These are phyloP conservation scores for Exophiala oligosperma DNA, from an alignment of 2,329 filamentous ascomycete genomes.

Conservation along the genomic window DNA sequence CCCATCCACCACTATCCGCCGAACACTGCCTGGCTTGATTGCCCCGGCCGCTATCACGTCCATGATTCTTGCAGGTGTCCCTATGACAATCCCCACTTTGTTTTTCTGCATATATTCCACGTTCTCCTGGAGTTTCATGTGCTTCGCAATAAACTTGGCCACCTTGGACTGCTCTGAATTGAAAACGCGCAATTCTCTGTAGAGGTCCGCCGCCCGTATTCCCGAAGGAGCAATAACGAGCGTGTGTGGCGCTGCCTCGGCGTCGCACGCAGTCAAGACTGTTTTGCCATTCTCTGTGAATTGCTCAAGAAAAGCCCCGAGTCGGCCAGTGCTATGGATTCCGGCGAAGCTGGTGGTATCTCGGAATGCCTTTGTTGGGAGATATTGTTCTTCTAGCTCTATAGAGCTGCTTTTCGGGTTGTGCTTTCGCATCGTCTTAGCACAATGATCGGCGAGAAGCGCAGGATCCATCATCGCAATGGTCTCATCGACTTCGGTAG, in stretches of 20 bases:
- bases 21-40: slow-evolving; percentile 68
- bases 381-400: slow-evolving; percentile 78
- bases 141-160: slow-evolving; percentile 94
- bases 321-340: slow-evolving; percentile 61
- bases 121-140: slow-evolving; percentile 91
- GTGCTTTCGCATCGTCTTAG: slow-evolving; percentile 72
- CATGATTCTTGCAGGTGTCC: slow-evolving; percentile 78
- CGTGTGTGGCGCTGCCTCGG: slow-evolving; percentile 77
- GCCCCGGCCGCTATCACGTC: slow-evolving; percentile 84
- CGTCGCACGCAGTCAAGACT: slow-evolving; percentile 64
- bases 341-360: slow-evolving; percentile 77
- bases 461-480: slow-evolving; percentile 81
- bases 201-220: slow-evolving; percentile 80
- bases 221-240: slow-evolving; percentile 84
- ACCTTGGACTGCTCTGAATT: slow-evolving; percentile 64
- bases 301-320: slow-evolving; percentile 75
- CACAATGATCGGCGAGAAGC: slow-evolving; percentile 81
- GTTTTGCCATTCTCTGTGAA: slow-evolving; percentile 55
- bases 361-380: slow-evolving; percentile 75
- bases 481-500: slow-evolving; percentile 60
- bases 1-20: slow-evolving; percentile 83
- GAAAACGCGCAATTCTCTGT: slow-evolving; percentile 44
- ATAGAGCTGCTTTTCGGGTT: slow-evolving; percentile 72
- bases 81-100: slow-evolving; percentile 81
- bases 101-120: slow-evolving; percentile 69